Conservation (phyloP, 2,329 filamentous ascomycete species). For the Bipolaris zeicola region DNA sequence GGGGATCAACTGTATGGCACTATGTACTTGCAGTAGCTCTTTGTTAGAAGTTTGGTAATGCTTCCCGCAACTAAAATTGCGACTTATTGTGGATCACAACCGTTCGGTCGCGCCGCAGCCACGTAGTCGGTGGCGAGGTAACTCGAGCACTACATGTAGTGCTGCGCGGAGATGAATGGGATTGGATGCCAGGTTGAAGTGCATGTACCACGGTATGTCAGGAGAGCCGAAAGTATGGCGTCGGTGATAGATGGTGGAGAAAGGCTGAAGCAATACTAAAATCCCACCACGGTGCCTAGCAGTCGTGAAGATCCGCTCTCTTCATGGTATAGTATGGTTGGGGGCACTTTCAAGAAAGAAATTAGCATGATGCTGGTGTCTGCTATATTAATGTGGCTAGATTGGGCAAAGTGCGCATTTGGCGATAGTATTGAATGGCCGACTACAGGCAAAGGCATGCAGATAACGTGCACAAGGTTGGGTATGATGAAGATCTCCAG, state of each 20-base stretch:
- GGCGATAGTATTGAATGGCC: background rate
- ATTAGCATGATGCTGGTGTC: background rate
- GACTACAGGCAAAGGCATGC: background rate
- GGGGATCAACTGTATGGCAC: background rate
- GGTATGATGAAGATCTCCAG: background rate
- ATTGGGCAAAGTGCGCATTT: background rate
- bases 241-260: background rate
- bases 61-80: background rate
- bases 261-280: background rate
- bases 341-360: too few relatives aligned
- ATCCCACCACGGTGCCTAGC: too few relatives aligned
- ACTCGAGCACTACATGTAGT: background rate
- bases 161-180: slow-evolving; percentile 3
- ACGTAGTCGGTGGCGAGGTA: slow-evolving; percentile 1
- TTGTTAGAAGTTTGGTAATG: background rate
- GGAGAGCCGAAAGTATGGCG: background rate
- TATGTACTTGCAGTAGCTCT: background rate
- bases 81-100: slow-evolving; percentile 1
- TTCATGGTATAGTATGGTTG: background rate
- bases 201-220: background rate
- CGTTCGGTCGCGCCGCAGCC: background rate
- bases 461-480: background rate
- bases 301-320: too few relatives aligned
- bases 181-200: background rate
- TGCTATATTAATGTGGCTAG: background rate